phyloP scores from a whole-genome alignment of 768 basidiomycete species.

The Trametes coccinea region DNA sequence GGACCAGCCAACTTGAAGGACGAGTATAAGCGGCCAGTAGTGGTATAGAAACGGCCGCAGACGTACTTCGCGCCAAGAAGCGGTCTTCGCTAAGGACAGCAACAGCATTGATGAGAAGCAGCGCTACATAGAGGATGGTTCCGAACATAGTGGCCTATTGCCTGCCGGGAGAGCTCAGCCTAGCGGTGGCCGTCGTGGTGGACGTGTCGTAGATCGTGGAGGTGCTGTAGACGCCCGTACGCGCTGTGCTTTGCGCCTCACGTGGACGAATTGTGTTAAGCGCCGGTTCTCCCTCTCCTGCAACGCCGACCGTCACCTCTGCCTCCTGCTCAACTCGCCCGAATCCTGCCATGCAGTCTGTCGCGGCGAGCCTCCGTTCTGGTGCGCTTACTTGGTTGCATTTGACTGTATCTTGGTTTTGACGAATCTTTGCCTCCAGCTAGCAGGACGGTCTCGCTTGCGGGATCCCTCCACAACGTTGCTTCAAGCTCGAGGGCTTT shows the following conservation, averaged over 20 bases:
- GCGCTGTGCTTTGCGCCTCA: slow-evolving; percentile 3
- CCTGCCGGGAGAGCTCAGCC: slow-evolving; percentile 16
- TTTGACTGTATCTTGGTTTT: background rate
- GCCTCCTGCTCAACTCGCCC: slow-evolving; percentile 1
- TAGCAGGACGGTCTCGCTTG: slow-evolving; percentile 13
- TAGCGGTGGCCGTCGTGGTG: slow-evolving; percentile 19
- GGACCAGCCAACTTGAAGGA: slow-evolving; percentile 81
- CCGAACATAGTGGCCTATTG: slow-evolving; percentile 41
- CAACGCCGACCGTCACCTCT: background rate
- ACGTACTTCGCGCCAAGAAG: slow-evolving; percentile 89
- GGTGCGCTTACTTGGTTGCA: slow-evolving; percentile 4
- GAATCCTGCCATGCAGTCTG: slow-evolving; percentile 21
- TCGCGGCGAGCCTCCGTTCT: slow-evolving; percentile 20
- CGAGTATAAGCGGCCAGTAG: slow-evolving; percentile 21
- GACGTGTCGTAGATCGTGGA: slow-evolving; percentile 19
- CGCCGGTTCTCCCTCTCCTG: slow-evolving; percentile 10
- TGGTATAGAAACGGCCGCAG: background rate
- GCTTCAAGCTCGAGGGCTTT: slow-evolving; percentile 25
- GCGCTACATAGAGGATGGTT: slow-evolving; percentile 77
- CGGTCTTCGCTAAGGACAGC: slow-evolving; percentile 96
- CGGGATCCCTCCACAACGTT: slow-evolving; percentile 18
- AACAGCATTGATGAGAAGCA: slow-evolving; percentile 92
- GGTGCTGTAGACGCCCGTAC: background rate
- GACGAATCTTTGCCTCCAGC: background rate
- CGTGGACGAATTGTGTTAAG: background rate